Base-by-base conservation (phyloP, 2,329 filamentous ascomycete genomes). In the Pyrenochaeta sp. region DNA sequence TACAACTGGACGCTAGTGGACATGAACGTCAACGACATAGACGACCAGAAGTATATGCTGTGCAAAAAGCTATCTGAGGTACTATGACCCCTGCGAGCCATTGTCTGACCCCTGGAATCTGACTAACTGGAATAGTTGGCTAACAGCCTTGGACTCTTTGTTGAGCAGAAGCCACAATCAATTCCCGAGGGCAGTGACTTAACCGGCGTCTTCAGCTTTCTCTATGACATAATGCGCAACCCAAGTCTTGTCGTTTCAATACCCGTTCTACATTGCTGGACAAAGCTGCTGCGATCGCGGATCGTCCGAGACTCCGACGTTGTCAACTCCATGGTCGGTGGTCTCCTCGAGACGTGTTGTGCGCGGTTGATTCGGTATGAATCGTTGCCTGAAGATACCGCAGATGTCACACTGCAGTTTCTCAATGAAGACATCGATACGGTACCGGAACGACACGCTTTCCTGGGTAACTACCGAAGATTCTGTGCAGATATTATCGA, bases 371-470 rank as follows among this genome's bases (percentile, higher is more conserved):
- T 98, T 58, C 89, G 92, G 53, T 99, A 96, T 77, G 95, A 99
- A 76, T 89, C 86, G 62, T 81, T 98, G 2, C 91, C 93, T 0
- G 89, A 94, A 62, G 91, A 96, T 62, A 90, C 89, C 0, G 86
- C 91, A 46, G 90, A 97, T 67, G 85, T 91, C 1, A 93, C 91
- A 0, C 86, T 93, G 57, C 82, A 92, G 10, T 95, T 97, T 65
- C 83, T 99, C 1, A 84, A 93, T 69, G 93, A 98, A 72, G 95
- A 99, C 73, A 96, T 97, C 54, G 95, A 99, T 72, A 98, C 94
- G 0, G 83, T 94, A 22, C 95, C 95, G 0, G 95, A 99, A 75
- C 87, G 93, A 25, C 95, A 99, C 78, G 92, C 93, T 0, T 99
- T 99, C 75, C 84, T 98, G 10, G 93, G 94, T 3, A 98, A 99